Evolutionary conservation across 148 eudicot genomes (phyloP).

Genomic region (Cornus florida): DNA sequence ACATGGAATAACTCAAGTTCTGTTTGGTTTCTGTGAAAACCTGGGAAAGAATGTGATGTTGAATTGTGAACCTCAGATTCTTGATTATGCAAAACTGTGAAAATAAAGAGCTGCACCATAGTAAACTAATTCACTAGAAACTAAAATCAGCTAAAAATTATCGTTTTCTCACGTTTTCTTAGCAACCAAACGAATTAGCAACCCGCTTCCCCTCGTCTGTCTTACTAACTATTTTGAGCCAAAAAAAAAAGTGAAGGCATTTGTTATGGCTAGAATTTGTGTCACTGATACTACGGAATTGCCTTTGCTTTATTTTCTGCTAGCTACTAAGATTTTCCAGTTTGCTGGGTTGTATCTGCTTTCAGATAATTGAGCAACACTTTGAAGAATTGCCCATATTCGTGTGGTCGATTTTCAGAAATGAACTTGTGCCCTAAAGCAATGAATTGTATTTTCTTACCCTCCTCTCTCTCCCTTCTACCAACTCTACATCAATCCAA

Average conservation of each 20-base stretch:
- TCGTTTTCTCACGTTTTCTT: background rate
- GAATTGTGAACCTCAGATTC: background rate
- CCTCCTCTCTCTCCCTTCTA: constrained; percentile 29
- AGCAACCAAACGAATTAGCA: background rate
- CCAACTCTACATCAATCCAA: constrained; percentile 26
- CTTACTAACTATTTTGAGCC: background rate
- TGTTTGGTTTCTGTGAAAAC: background rate
- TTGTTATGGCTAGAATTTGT: too few relatives aligned
- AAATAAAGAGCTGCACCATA: background rate
- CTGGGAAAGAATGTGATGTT: background rate
- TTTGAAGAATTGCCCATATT: too few relatives aligned
- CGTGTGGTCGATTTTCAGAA: background rate
- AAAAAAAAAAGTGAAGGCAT: background rate
- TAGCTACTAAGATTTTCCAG: too few relatives aligned
- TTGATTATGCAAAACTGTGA: background rate
- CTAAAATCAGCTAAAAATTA: background rate
- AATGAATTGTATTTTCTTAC: constrained; percentile 41
- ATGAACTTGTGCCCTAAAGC: background rate
- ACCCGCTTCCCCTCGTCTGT: background rate
- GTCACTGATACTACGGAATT: too few relatives aligned
- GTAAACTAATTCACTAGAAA: background rate
- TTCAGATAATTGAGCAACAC: too few relatives aligned
- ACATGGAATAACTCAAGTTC: background rate
- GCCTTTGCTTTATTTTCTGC: too few relatives aligned
- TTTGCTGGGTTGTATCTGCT: too few relatives aligned